These are phyloP conservation scores for Colletotrichum tofieldiae DNA, from an alignment of 2,329 filamentous ascomycete genomes.

Conservation along the genomic window DNA sequence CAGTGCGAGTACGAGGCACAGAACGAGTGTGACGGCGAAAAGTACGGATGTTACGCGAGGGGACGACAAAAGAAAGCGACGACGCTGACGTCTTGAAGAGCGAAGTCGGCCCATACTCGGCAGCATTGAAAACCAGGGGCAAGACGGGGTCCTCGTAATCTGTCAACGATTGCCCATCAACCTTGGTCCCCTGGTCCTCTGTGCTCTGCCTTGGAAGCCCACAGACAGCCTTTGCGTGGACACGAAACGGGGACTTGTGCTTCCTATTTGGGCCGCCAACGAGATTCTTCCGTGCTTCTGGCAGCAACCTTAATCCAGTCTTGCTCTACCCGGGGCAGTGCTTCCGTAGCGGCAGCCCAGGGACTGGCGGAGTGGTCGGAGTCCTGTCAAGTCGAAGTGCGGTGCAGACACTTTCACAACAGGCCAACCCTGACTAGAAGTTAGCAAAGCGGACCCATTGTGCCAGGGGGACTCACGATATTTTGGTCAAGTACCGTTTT, in stretches of 20 bases:
- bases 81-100: slow-evolving; percentile 19
- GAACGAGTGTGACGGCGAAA: slow-evolving; percentile 20
- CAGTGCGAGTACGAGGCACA: slow-evolving; percentile 14
- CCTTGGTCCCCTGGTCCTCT: slow-evolving; percentile 20
- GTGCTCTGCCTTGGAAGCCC: slow-evolving; percentile 17
- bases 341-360: background rate
- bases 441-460: slow-evolving; percentile 6
- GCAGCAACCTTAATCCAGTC: slow-evolving; percentile 19
- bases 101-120: slow-evolving; percentile 34
- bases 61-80: slow-evolving; percentile 4
- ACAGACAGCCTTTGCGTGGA: slow-evolving; percentile 27
- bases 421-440: slow-evolving; percentile 26
- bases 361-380: slow-evolving; percentile 13
- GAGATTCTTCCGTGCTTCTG: slow-evolving; percentile 33
- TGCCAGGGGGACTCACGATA: slow-evolving; percentile 19
- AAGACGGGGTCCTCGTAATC: slow-evolving; percentile 19
- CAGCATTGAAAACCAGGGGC: slow-evolving; percentile 15
- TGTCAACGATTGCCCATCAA: slow-evolving; percentile 20
- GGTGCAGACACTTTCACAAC: slow-evolving; percentile 13
- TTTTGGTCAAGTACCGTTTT: background rate
- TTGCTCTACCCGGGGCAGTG: slow-evolving; percentile 21
- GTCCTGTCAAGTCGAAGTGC: slow-evolving; percentile 23
- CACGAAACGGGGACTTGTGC: slow-evolving; percentile 12
- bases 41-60: background rate
- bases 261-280: slow-evolving; percentile 34